Base-by-base conservation (phyloP, 2,329 filamentous ascomycete genomes). In the Aspergillus novofumigatus region DNA sequence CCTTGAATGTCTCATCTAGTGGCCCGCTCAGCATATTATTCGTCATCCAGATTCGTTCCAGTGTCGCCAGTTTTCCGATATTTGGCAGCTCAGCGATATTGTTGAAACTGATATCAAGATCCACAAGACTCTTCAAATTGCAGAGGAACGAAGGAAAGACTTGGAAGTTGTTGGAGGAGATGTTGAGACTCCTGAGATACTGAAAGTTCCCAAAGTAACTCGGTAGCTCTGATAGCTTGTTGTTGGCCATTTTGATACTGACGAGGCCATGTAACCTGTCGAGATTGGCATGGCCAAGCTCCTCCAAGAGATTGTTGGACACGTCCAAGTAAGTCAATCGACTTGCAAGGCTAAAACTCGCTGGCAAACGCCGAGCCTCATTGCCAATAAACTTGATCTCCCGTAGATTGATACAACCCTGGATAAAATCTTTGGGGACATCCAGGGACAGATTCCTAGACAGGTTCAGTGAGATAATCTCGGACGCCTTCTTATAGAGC, bases 331-430 rank as follows among this genome's bases (percentile, higher is more conserved):
- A 92, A 0, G 91, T 96, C 65, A 99, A 80, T 60, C 86, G 87
- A 62, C 80, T 86, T 26, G 94, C 93, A 65, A 92, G 81, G 62
- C 89, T 87, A 53, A 99, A 81, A 72, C 92, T 97, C 6, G 87
- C 83, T 3, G 94, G 94, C 25, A 99, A 78, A 67, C 88, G 88
- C 72, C 90, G 87, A 2, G 92, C 91, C 72, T 99, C 94, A 67
- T 97, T 97, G 69, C 92, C 93, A 65, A 90, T 92, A 74, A 89
- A 99, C 69, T 95, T 96, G 80, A 99, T 94, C 72, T 99, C 94
- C 52, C 93, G 86, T 21, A 99, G 79, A 68, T 93, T 92, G 65
- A 88, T 86, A 76, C 94, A 99, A 28, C 91, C 90, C 71, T 96
- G 91, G 55, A 99, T 92, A 70, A 99, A 99, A 73, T 99, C 94